Evolutionary conservation across 257 asterid genomes (phyloP), one percentile per base, ranked within the genome.

Genomic region (Penstemon newberryi): DNA sequence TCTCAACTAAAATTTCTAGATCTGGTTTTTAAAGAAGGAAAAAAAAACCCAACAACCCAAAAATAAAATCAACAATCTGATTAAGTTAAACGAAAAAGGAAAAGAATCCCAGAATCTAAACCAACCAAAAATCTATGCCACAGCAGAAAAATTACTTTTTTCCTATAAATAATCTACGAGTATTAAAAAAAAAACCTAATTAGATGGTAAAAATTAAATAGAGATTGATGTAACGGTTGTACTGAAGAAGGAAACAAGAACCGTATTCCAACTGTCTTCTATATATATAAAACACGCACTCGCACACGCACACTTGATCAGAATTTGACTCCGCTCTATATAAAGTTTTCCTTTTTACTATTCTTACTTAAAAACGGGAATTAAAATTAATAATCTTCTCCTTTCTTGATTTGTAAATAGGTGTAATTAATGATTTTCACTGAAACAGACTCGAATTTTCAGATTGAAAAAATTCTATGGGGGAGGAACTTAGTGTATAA

Each of bases 211-310:
- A 67, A 57, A 75, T 53, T 80, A 67, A 84, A 71, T 74, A 75
- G 68, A 37, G 76, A 80, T 74, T 75, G 80, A 60, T 53, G 82
- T 72, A 85, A 81, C 85, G 77, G 72, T 62, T 74, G 80, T 44
- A 70, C 36, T 49, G 66, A 63, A 62, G 52, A 84, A 76, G 84
- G 85, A 82, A 86, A 77, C 69, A 52, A 56, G 62, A 75, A 75
- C 81, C 61, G 80, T 71, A 69, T 65, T 52, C 63, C 79, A 76
- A 73, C 77, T 73, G 61, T 60, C 56, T 52, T 46, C 73, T 80
- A 61, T 75, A 45, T 80, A 61, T 75, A 45, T 1, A 4, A 33
- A 50, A 52, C 37, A 43, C 50, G 44, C 66, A 42, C 81, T 50
- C 73, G 8, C 76, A 62, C 15, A 59, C 73, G 8, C 76, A 62